Conservation (phyloP, 805 yeast species). For the Cyberlindnera maritima region DNA sequence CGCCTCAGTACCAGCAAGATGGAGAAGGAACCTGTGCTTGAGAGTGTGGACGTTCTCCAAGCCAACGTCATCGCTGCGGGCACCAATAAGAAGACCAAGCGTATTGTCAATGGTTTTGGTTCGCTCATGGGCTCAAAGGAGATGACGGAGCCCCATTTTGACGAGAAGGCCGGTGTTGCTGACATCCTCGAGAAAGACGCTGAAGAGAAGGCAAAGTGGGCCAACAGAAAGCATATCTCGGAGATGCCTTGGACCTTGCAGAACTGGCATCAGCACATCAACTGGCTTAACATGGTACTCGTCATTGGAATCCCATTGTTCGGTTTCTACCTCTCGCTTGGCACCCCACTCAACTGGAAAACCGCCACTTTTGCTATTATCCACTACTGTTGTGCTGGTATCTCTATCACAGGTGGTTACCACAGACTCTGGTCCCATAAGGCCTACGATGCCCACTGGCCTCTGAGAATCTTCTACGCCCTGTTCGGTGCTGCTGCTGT, state of each 20-base stretch:
- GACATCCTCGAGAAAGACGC: conserved; percentile 44
- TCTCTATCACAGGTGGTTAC: conserved; percentile 82
- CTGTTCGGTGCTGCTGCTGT: conserved; percentile 80
- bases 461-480: conserved; percentile 64
- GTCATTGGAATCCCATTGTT: conserved; percentile 58
- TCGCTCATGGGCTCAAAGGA: conserved; percentile 78
- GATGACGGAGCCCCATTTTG: conserved; percentile 65
- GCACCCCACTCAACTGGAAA: conserved; percentile 42
- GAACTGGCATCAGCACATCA: conserved; percentile 74
- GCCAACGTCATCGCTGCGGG: conserved; percentile 85
- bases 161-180: conserved; percentile 48
- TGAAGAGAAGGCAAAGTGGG: conserved; percentile 38
- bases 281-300: conserved; percentile 71
- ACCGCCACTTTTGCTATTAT: conserved; percentile 35
- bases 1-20: too few relatives aligned
- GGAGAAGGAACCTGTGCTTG: conserved; percentile 16
- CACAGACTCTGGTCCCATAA: conserved; percentile 80
- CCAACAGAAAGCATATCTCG: conserved; percentile 53
- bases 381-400: conserved; percentile 59
- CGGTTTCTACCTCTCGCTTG: conserved; percentile 47
- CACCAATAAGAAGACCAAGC: conserved; percentile 61
- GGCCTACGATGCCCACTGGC: conserved; percentile 60
- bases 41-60: conserved; percentile 55
- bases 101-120: conserved; percentile 82
- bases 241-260: conserved; percentile 74